Evolutionary conservation across 2,329 filamentous ascomycete species (phyloP).

Genomic region (Cercospora canescens): DNA sequence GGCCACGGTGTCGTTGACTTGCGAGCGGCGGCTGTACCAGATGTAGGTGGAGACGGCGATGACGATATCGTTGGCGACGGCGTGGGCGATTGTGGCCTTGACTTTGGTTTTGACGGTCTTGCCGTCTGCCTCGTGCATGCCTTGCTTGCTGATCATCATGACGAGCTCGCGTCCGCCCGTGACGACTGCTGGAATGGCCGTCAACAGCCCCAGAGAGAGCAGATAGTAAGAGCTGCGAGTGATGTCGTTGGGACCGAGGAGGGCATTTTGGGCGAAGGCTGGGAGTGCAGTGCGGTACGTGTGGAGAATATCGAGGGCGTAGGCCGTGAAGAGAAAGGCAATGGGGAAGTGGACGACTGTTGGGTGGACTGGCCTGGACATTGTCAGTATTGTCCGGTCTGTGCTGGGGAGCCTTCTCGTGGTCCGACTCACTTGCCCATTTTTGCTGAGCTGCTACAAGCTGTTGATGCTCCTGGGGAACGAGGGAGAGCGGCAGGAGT

Average conservation of each 20-base stretch:
- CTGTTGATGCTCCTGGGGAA: neutral
- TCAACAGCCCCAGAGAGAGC: conserved; percentile 42
- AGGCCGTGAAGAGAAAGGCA: conserved; percentile 45
- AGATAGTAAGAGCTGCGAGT: conserved; percentile 47
- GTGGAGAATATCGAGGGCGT: conserved; percentile 42
- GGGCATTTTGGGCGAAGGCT: conserved; percentile 31
- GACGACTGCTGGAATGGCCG: conserved; percentile 36
- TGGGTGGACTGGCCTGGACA: conserved; percentile 45
- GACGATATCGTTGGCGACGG: conserved; percentile 44
- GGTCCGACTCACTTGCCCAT: conserved; percentile 20
- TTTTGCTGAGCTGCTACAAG: neutral
- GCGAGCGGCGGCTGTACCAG: conserved; percentile 43
- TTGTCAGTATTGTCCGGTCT: neutral
- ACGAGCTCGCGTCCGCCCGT: conserved; percentile 41
- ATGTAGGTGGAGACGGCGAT: conserved; percentile 42
- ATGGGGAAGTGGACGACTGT: conserved; percentile 51
- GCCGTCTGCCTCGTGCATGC: conserved; percentile 40
- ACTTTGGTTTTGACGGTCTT: conserved; percentile 42
- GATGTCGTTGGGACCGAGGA: conserved; percentile 38
- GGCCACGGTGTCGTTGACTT: conserved; percentile 26
- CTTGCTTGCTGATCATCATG: conserved; percentile 45
- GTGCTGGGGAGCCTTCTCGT: neutral
- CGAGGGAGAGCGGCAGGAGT: neutral
- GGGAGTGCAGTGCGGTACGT: conserved; percentile 38
- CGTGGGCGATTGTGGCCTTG: conserved; percentile 44